Evolutionary conservation across 177 flowering plant genomes (phyloP).

Genomic region (Vitis hybrid): DNA sequence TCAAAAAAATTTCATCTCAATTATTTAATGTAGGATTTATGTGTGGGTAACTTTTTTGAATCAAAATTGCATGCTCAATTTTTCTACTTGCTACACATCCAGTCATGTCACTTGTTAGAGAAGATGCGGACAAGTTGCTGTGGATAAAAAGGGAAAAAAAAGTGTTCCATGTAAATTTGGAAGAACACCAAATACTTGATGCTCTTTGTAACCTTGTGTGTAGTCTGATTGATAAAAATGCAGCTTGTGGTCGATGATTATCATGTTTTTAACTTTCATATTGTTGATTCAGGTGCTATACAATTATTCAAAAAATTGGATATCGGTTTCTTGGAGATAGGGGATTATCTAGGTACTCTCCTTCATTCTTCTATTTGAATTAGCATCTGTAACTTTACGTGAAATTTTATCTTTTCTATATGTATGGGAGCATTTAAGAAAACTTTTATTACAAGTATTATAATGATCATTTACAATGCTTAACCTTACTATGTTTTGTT

Average conservation of each 20-base stretch:
- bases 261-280: conserved; percentile 4
- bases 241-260: not conserved
- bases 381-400: not conserved
- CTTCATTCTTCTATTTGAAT: not conserved
- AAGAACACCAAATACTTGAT: not conserved
- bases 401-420: not conserved
- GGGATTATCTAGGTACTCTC: conserved; percentile 62
- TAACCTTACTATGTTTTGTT: not conserved
- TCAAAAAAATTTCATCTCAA: too few species aligned
- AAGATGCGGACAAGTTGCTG: not conserved
- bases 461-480: not conserved
- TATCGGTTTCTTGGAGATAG: conserved; percentile 45
- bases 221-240: not conserved
- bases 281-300: conserved; percentile 49
- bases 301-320: conserved; percentile 40
- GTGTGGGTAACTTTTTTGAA: not conserved
- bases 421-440: too few species aligned
- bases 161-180: not conserved
- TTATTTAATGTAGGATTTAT: not conserved
- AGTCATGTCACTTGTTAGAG: not conserved
- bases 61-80: not conserved
- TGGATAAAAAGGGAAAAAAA: not conserved
- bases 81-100: not conserved
- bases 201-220: not conserved
- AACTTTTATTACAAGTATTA: not conserved